Base-by-base conservation (phyloP, 2,329 filamentous ascomycete genomes). In the Fusarium tupiense region DNA sequence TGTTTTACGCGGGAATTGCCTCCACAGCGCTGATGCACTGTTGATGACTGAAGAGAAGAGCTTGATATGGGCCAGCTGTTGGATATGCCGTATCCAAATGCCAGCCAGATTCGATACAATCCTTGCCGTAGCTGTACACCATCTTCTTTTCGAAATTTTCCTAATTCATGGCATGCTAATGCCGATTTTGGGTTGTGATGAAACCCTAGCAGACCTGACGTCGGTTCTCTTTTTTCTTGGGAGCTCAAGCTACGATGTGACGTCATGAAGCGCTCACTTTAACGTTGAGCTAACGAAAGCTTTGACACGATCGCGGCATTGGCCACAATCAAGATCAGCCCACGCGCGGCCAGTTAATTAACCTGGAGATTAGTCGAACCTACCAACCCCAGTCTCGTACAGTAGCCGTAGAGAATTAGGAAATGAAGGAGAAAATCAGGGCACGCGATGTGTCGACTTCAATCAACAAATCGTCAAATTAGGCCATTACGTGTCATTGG, bases 191-290 rank as follows among this genome's bases (percentile, higher is more conserved):
- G 57, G 37, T 37, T 17, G 37, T 52, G 67, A 56, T 53, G 43
- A 52, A 41, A 63, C 61, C 29, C 54, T 52, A 58, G 49, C 41
- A 53, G 35, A 53, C 47, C 54, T 67, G 72, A 74, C 72, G 72
- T 74, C 65, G 69, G 38, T 56, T 67, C 31, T 49, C 22, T 70
- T 61, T 56, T 69, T 52, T 53, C 35, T 40, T 49, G 26, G 37
- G 43, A 47, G 60, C 47, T 72, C 43, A 35, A 59, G 20, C n/a
- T 50, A 26, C 17, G 14, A 13, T 33, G 44, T 78, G 77, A 78
- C 76, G 77, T 78, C 76, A 78, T 76, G 64, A 67, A 78, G 70
- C 68, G 71, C 41, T 76, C 76, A 75, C 54, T 61, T 35, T 61
- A 59, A 70, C 41, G 56, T 69, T 56, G 52, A 67, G 62, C 72